Evolutionary conservation across 768 basidiomycete genomes (phyloP).

Genomic region (Pilatotrama ljubarskyi): DNA sequence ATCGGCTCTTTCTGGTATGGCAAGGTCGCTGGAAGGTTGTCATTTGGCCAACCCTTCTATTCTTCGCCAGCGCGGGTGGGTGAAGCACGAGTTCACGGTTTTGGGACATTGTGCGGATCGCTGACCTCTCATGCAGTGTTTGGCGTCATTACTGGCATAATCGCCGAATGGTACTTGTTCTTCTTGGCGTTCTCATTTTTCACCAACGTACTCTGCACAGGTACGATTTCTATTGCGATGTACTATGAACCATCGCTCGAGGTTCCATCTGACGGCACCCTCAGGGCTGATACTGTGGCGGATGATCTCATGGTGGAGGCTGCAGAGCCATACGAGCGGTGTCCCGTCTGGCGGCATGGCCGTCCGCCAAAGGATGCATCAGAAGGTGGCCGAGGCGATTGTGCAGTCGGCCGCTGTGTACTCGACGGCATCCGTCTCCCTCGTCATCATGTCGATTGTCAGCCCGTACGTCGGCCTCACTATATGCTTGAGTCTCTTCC

Average conservation of each 20-base stretch:
- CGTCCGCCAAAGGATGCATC: neutral
- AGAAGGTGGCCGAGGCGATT: constrained; percentile 14
- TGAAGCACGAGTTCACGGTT: no score
- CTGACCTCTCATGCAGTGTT: neutral
- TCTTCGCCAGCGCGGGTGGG: constrained; percentile 6
- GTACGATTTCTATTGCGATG: neutral
- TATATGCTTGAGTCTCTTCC: constrained; percentile 7
- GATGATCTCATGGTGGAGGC: neutral
- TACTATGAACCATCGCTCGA: no score
- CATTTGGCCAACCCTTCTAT: constrained; percentile 5
- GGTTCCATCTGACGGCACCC: neutral
- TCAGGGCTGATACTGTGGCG: constrained; percentile 5
- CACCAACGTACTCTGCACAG: neutral
- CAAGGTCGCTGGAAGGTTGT: neutral
- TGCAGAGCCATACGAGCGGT: neutral
- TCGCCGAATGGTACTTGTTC: neutral
- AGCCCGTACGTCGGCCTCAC: constrained; percentile 3
- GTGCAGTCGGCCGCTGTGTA: constrained; percentile 20
- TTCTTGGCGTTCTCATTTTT: neutral
- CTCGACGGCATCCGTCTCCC: constrained; percentile 8
- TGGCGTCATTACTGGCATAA: neutral
- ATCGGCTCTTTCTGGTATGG: constrained; percentile 16
- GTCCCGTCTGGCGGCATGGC: neutral
- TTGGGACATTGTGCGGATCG: neutral
- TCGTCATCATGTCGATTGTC: constrained; percentile 8